Evolutionary conservation across 345 rosid genomes (phyloP), one percentile per base, ranked within the genome.

Genomic region (Aquilaria sinensis): DNA sequence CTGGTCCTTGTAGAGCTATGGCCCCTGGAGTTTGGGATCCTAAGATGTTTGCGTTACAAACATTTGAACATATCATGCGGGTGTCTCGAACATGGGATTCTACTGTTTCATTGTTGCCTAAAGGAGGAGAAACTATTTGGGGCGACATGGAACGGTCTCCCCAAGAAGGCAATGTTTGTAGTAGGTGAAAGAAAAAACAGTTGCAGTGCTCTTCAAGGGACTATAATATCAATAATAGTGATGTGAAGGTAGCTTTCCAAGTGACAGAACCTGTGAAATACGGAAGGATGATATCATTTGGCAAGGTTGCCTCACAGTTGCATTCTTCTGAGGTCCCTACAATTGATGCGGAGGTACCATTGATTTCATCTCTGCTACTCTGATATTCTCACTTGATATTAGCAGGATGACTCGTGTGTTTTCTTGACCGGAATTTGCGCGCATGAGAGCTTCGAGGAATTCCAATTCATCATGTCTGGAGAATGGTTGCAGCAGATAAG

Each of bases 121-220:
- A 87, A 67, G 95, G 97, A 2, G 92, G 97, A 72, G 92, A 90
- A 64, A 60, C 80, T 31, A 76, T 87, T 16, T 87, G 92, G 97
- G 92, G 92, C 1, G 58, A 74, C 79, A 58, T 78, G 71, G 90
- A 90, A 48, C 74, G 80, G 72, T 78, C 83, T 11, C 83, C 81
- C 2, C 89, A 85, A 73, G 92, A 83, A 74, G 78, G 74, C 37
- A 58, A 68, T 41, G 61, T 43, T 9, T 85, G 85, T 52, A 66
- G 32, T 60, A 67, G 64, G 52, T 66, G 72, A 13, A 87, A 67
- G 74, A 76, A 72, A 69, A 74, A 69, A 52, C 51, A 57, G 29
- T 29, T 29, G 14, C 73, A 58, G 61, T 65, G 66, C 12, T 63
- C 62, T 50, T 12, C n/a, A 13, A 66, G 32, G 51, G 74, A 71